phyloP scores from a whole-genome alignment of 768 basidiomycete species.

The Sutorius australiensis region DNA sequence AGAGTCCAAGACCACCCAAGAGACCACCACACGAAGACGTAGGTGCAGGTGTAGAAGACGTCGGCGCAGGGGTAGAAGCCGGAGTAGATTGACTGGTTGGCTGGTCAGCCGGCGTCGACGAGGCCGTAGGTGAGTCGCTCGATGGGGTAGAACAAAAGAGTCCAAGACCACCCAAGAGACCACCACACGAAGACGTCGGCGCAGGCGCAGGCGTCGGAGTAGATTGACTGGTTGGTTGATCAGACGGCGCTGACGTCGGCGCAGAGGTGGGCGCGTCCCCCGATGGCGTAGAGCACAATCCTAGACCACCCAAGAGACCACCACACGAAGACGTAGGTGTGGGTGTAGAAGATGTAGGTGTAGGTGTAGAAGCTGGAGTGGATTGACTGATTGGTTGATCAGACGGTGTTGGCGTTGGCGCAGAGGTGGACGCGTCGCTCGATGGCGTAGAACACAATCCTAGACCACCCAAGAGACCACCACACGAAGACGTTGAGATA shows the following conservation, averaged over 20 bases:
- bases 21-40: slow-evolving; percentile 7
- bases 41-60: neutral
- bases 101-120: neutral
- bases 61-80: no score
- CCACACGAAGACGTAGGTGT: neutral
- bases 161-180: neutral
- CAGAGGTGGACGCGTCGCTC: neutral
- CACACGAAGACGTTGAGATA: neutral
- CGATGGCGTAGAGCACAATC: neutral
- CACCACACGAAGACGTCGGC: slow-evolving; percentile 3
- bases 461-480: neutral
- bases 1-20: neutral
- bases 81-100: neutral
- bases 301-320: neutral
- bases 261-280: neutral
- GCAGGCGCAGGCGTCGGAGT: neutral
- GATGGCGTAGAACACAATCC: neutral
- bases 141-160: neutral
- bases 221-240: neutral
- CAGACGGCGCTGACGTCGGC: neutral
- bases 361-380: no score
- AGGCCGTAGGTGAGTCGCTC: neutral
- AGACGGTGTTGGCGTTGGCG: neutral
- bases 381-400: neutral
- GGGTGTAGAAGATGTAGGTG: neutral